These are phyloP conservation scores for Trypanosoma theileri DNA, from an alignment of 208 protist genomes.

Conservation along the genomic window DNA sequence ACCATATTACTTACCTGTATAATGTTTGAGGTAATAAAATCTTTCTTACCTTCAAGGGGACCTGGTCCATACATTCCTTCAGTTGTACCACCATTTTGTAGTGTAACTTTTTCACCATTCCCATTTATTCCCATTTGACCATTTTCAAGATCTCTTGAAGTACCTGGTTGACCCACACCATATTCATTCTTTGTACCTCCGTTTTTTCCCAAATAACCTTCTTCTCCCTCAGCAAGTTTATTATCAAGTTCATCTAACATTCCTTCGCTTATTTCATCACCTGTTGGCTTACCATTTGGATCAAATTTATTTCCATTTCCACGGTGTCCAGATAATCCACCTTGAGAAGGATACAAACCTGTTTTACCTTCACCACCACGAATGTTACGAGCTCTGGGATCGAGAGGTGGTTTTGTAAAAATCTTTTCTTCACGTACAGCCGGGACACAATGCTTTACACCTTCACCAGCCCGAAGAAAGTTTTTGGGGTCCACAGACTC, in stretches of 20 bases:
- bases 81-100: conserved; percentile 21
- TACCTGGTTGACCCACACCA: background rate
- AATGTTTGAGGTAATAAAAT: conserved; percentile 93
- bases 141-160: background rate
- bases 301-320: background rate
- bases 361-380: conserved; percentile 2
- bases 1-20: conserved; percentile 91
- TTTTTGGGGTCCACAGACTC: conserved; percentile 69
- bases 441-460: conserved; percentile 53
- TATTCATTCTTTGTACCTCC: background rate
- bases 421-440: conserved; percentile 72
- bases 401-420: conserved; percentile 59
- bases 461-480: conserved; percentile 73
- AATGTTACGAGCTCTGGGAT: conserved; percentile 14
- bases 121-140: background rate
- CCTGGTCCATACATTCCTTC: conserved; percentile 27
- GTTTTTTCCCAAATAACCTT: background rate
- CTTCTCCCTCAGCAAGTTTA: background rate
- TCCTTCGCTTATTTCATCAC: background rate
- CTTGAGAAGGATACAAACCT: too few relatives aligned
- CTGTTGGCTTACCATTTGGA: background rate
- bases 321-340: background rate
- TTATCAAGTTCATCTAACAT: background rate
- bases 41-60: conserved; percentile 52
- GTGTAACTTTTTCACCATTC: background rate